Base-by-base conservation (phyloP, 768 basidiomycete species). In the Terana coerulea region DNA sequence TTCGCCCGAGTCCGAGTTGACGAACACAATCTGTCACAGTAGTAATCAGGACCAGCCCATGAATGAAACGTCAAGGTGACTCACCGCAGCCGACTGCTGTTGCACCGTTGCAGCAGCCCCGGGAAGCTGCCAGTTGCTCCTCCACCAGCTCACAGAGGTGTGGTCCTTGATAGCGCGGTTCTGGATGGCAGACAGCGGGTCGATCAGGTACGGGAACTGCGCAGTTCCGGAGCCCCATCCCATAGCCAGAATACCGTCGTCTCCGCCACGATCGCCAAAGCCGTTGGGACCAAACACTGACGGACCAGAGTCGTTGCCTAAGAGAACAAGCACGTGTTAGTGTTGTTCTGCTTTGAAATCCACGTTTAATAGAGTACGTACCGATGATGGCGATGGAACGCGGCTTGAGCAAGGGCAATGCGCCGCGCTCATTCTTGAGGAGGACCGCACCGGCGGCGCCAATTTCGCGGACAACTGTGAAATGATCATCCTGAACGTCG, bases 1-100 rank as follows among this genome's bases (percentile, higher is more conserved):
- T 69, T 95, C 93, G 21, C 93, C 93, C 5, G 89, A 91, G 64
- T 94, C 86, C 2, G 88, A 76, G 55, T 84, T 82, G 57, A 92
- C 75, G 66, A 93, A 92, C 9, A 95, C 91, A 34, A 95, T 73
- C 1, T 59, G 34, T 9, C 17, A 37, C 17, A 17, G n/a, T 3
- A 17, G 11, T 8, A n/a, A 17, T 29, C 9, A 26, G 17, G n/a
- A 40, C n/a, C 28, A 46, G n/a, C n/a, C 10, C 5, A 30, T 21
- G 24, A 10, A 28, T 5, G 25, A 9, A 10, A 25, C 25, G 25
- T 28, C 22, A 47, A 22, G n/a, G 28, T 25, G 3, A 48, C 55
- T 21, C 39, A 51, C 56, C 4, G 58, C 58, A 19, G 39, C 58
- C 11, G 59, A 58, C 21, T 48, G 35, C 34, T 44, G 24, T 24